These are phyloP conservation scores for Athelia sp. DNA, from an alignment of 1,284 basidiomycete species.

Conservation along the genomic window DNA sequence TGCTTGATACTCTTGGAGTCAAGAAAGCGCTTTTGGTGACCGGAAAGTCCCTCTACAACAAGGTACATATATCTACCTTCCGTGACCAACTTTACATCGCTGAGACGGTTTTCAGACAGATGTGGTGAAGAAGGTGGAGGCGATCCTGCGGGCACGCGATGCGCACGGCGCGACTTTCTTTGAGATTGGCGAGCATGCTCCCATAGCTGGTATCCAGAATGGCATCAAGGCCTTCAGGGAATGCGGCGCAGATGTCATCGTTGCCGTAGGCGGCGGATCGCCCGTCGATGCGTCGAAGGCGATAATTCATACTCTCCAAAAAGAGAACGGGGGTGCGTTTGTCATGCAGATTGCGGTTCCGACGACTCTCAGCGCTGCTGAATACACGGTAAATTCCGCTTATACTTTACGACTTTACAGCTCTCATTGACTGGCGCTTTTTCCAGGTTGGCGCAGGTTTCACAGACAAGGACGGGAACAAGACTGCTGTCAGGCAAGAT, in stretches of 20 bases:
- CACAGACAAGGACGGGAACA: conserved; percentile 68
- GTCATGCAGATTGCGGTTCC: conserved; percentile 67
- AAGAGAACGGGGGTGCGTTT: conserved; percentile 45
- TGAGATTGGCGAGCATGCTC: conserved; percentile 75
- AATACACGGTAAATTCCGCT: conserved; percentile 52
- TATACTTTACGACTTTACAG: too few species aligned
- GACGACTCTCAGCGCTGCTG: conserved; percentile 79
- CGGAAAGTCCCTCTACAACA: conserved; percentile 60
- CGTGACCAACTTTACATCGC: not conserved
- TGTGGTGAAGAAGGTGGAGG: conserved; percentile 55
- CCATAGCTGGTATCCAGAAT: conserved; percentile 64
- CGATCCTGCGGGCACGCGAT: conserved; percentile 46
- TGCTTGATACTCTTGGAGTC: conserved; percentile 47
- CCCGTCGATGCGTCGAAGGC: conserved; percentile 76
- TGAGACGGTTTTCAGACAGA: conserved; percentile 44
- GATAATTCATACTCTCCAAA: conserved; percentile 56
- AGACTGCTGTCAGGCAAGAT: conserved; percentile 40
- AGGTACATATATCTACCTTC: conserved; percentile 34
- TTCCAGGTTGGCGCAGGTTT: conserved; percentile 62
- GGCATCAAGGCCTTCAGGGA: conserved; percentile 55
- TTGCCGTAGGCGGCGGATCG: conserved; percentile 76
- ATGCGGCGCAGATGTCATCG: conserved; percentile 58
- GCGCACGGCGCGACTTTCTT: conserved; percentile 66
- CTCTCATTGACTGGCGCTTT: not conserved
- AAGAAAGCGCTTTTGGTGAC: conserved; percentile 69